phyloP scores from a whole-genome alignment of 2,329 filamentous ascomycete species.

The Colletotrichum echinochloae region DNA sequence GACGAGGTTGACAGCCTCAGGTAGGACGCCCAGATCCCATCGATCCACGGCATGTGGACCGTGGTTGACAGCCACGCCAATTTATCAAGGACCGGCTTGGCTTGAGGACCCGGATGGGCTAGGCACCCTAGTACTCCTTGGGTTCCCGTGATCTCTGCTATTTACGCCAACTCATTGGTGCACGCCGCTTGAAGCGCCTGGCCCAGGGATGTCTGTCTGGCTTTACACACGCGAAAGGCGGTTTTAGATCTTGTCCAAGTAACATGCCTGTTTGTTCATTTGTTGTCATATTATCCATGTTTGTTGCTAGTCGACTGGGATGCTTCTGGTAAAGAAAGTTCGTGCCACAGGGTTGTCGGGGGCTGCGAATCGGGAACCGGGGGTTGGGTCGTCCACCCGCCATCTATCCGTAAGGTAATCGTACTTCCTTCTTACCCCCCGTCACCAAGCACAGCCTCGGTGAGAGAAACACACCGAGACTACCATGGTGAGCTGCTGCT shows the following conservation, averaged over 20 bases:
- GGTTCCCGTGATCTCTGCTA: conserved; percentile 24
- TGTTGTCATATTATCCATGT: conserved; percentile 9
- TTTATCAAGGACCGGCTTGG: conserved; percentile 16
- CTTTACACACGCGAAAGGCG: conserved; percentile 19
- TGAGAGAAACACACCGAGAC: conserved; percentile 18
- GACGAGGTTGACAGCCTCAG: too few species aligned
- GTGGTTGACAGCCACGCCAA: conserved; percentile 28
- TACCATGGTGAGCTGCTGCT: neutral
- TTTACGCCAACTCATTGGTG: conserved; percentile 71
- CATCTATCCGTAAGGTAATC: too few species aligned
- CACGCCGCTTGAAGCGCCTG: conserved; percentile 85
- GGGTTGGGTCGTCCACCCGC: conserved; percentile 27
- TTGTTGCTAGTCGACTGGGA: conserved; percentile 7
- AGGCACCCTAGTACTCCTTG: conserved; percentile 29
- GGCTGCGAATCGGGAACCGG: conserved; percentile 25
- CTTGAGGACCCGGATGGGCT: conserved; percentile 35
- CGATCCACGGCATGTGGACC: conserved; percentile 34
- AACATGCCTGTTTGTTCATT: neutral
- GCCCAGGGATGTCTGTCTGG: conserved; percentile 14
- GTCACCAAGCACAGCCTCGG: neutral
- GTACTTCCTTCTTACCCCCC: neutral
- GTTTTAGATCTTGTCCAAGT: neutral
- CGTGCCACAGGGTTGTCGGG: conserved; percentile 7
- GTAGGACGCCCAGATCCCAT: neutral
- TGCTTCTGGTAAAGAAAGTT: conserved; percentile 14